Evolutionary conservation across 2,329 filamentous ascomycete genomes (phyloP).

Genomic region (Ascochyta rabiei): DNA sequence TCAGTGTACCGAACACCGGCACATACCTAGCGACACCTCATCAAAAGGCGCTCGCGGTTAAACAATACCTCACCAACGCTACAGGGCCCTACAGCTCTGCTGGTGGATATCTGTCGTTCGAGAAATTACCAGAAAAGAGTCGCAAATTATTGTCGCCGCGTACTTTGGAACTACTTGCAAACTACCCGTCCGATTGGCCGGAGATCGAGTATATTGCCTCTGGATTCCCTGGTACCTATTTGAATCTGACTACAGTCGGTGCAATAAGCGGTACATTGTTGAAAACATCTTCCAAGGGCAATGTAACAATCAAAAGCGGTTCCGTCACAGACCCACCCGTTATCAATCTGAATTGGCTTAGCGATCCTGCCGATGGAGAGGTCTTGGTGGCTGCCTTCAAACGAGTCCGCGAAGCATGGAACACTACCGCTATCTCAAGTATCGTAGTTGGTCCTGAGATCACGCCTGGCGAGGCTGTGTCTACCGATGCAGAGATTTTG

Average conservation of each 20-base stretch:
- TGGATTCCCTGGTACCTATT: constrained; percentile 23
- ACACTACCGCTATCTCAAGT: constrained; percentile 20
- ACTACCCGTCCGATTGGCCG: constrained; percentile 26
- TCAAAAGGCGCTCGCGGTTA: constrained; percentile 17
- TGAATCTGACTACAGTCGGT: constrained; percentile 19
- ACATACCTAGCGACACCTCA: constrained; percentile 22
- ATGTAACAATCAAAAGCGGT: constrained; percentile 37
- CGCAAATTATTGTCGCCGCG: constrained; percentile 15
- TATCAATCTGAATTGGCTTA: constrained; percentile 45
- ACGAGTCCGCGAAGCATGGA: constrained; percentile 38
- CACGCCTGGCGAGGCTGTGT: constrained; percentile 31
- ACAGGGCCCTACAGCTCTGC: constrained; percentile 29
- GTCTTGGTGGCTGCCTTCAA: constrained; percentile 40
- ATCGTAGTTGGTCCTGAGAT: constrained; percentile 35
- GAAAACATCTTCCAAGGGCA: constrained; percentile 32
- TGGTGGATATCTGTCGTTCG: constrained; percentile 29
- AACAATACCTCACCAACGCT: constrained; percentile 21
- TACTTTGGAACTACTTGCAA: constrained; percentile 17
- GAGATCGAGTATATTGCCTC: constrained; percentile 29
- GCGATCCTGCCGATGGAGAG: constrained; percentile 38
- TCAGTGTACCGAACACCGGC: constrained; percentile 28
- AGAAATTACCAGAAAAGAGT: constrained; percentile 23
- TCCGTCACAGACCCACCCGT: constrained; percentile 37
- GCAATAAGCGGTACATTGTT: constrained; percentile 23
- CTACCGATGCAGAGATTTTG: constrained; percentile 30